These are phyloP conservation scores for Favolaschia claudopus DNA, from an alignment of 768 basidiomycete species.

Conservation along the genomic window DNA sequence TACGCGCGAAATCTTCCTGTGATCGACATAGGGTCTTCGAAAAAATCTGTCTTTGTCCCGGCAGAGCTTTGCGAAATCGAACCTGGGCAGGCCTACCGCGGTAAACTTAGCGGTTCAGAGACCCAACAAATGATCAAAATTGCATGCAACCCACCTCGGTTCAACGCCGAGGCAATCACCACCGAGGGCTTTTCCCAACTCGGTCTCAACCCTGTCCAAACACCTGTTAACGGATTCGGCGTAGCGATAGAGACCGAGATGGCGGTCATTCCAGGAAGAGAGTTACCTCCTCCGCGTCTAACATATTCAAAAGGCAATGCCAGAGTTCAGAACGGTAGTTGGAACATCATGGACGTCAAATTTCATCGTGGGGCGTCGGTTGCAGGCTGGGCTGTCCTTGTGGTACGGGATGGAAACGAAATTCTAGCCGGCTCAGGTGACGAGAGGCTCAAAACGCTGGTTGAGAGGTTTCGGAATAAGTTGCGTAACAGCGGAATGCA, in stretches of 20 bases:
- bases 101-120: conserved; percentile 65
- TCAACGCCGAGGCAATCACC: conserved; percentile 67
- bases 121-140: conserved; percentile 74
- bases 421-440: conserved; percentile 53
- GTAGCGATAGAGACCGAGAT: conserved; percentile 64
- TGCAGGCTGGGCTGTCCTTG: conserved; percentile 70
- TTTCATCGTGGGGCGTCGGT: conserved; percentile 66
- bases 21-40: conserved; percentile 41
- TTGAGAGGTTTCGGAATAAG: conserved; percentile 63
- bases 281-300: conserved; percentile 66
- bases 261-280: conserved; percentile 69
- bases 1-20: conserved; percentile 39
- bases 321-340: conserved; percentile 65
- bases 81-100: conserved; percentile 64
- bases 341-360: conserved; percentile 80
- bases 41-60: conserved; percentile 53
- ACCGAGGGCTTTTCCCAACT: conserved; percentile 63
- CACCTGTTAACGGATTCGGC: conserved; percentile 62
- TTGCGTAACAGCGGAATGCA: conserved; percentile 66
- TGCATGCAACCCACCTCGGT: conserved; percentile 68
- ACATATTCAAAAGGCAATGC: conserved; percentile 58
- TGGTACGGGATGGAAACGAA: conserved; percentile 58
- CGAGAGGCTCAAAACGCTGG: conserved; percentile 47
- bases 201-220: conserved; percentile 49
- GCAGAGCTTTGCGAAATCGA: conserved; percentile 76